Evolutionary conservation across 208 protist species (phyloP), one percentile per base, ranked within the genome.

Genomic region (Vickermania ingenoplastis): DNA sequence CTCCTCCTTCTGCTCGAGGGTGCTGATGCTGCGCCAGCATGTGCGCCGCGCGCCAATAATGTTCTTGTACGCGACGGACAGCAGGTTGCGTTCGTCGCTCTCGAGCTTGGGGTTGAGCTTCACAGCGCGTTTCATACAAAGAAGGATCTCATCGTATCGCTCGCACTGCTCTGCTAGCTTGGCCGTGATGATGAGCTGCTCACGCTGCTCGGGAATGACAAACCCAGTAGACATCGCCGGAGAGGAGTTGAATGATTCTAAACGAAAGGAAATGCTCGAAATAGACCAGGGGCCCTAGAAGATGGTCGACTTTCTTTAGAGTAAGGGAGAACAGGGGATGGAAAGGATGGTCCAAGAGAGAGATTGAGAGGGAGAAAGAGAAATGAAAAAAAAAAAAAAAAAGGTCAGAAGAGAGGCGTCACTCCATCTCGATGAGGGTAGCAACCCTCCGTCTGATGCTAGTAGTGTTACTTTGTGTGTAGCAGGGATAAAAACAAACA

Each of bases 21-120:
- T 90, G 45, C 86, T 97, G 63, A 99, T 92, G 67, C 98, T 99
- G 71, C 98, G 87, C 96, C 97, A 99, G 59, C 97, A 98, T 14
- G 98, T 96, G 70, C 99, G 97, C 57, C 97, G 91, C 22, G 97
- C 82, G 61, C 98, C 98, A 82, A 99, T 98, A 53, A 99, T 96
- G 79, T 99, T 99, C 86, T 99, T 99, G 92, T 99, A 99, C 22
- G 99, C 99, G 25, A 99, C 98, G n/a, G 98, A 99, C 31, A 99
- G 92, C 2, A 99, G 85, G 72, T 99, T 99, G 69, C 98, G 86
- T 80, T 99, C 99, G 83, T 99, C 99, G 75, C 96, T 90, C 27
- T 89, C 90, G 17, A 99, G 92, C 71, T 99, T 86, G 54, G 88
- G 63, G 74, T 90, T 90, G 22, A 97, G 58, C 69, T 93, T 84